Conservation (phyloP, 169 alveolate genomes). For the Theileria parva region DNA sequence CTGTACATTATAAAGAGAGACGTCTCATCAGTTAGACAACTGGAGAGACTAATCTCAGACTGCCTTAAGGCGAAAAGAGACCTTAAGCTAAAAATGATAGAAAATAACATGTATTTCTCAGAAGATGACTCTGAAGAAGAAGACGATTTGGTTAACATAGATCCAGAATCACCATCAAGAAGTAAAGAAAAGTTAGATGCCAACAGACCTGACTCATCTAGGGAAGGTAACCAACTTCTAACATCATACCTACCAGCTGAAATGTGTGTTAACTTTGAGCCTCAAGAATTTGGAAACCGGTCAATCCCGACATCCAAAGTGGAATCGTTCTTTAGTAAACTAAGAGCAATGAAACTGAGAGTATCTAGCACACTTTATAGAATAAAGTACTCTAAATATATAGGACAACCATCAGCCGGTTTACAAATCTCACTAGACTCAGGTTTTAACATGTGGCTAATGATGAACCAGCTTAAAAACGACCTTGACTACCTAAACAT, state of each 20-base stretch:
- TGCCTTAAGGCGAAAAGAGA: constrained; percentile 35
- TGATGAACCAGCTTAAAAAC: constrained; percentile 24
- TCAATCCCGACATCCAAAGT: not conserved
- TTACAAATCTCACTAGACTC: not conserved
- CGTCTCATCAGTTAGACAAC: constrained; percentile 32
- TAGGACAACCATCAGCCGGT: not conserved
- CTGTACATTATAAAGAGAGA: constrained; percentile 46
- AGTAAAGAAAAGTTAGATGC: not conserved
- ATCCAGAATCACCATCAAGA: not conserved
- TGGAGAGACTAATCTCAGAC: constrained; percentile 54
- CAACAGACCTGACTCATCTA: not conserved
- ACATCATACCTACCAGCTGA: constrained; percentile 14
- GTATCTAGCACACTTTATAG: not conserved
- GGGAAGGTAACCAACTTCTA: not conserved
- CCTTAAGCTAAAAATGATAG: constrained; percentile 22
- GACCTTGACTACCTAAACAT: constrained; percentile 40
- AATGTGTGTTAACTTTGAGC: constrained; percentile 10
- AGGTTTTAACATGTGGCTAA: constrained; percentile 1
- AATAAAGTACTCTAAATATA: not conserved
- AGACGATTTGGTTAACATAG: constrained; percentile 11
- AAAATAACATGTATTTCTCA: not conserved
- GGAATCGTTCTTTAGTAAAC: not conserved
- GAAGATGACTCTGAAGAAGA: constrained; percentile 12
- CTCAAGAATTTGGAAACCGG: not conserved
- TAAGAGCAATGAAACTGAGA: not conserved